Evolutionary conservation across 2,329 filamentous ascomycete species (phyloP), one percentile per base, ranked within the genome.

Genomic region (Sporothrix variecibatus): DNA sequence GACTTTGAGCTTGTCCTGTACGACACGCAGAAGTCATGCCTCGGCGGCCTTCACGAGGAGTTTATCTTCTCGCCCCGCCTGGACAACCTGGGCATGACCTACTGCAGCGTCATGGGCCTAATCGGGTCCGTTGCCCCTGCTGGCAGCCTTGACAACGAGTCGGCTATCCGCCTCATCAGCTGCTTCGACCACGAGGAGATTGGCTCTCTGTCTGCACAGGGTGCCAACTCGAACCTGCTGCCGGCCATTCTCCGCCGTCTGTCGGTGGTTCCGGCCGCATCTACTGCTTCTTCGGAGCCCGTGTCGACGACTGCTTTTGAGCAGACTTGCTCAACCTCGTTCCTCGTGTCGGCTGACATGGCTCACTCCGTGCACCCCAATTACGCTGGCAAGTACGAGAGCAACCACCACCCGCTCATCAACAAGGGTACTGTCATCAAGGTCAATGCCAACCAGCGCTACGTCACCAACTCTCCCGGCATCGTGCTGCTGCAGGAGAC

Each of bases 181-280:
- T 93, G 95, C 83, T 99, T 99, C 82, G 96, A 99, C 81, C 95
- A 99, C 84, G 96, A 99, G 83, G 96, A 99, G 82, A 96, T 99
- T 80, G 96, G 96, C 72, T 97, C 94, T 76, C 91, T 89, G 74
- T 97, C 94, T 2, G 95, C 95, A 5, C 96, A 99, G 80, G 96
- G 96, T 76, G 96, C 96, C 23, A 91, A 97, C 83, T 97, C 94
- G 4, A 97, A 97, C 83, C 88, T 97, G 74, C 88, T 99, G 23
- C 95, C 96, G 1, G 89, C 94, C 31, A 91, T 98, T 65, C 88
- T 98, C 72, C 92, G 93, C 75, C 93, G 96, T 72, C 88, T 99
- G 23, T 96, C 94, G 0, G 92, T 94, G 43, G 86, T 98, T 43
- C 92, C 93, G 4, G 85, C 87, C 31, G 85, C 87, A 40, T 17